These are phyloP conservation scores for Calonectria henricotiae DNA, from an alignment of 2,329 filamentous ascomycete species.

Conservation along the genomic window DNA sequence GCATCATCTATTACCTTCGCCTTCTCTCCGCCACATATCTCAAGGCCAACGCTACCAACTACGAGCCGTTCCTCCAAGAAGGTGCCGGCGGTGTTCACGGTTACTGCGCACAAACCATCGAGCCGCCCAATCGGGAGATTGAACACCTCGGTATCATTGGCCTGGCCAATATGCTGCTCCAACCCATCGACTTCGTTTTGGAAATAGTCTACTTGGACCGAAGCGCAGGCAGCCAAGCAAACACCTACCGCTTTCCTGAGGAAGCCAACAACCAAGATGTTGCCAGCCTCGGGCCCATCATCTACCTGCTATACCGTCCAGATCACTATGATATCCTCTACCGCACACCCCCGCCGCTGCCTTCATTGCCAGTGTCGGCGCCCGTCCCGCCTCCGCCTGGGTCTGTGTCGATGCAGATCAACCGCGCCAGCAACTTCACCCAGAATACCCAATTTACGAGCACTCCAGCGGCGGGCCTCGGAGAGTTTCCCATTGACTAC, in stretches of 20 bases:
- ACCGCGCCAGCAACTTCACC: conserved; percentile 67
- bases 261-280: conserved; percentile 66
- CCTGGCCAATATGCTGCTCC: conserved; percentile 84
- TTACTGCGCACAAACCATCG: conserved; percentile 81
- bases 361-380: background rate
- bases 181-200: conserved; percentile 83
- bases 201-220: conserved; percentile 95
- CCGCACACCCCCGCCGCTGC: conserved; percentile 61
- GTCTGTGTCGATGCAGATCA: conserved; percentile 66
- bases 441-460: conserved; percentile 64
- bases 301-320: conserved; percentile 77
- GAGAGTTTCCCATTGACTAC: conserved; percentile 54
- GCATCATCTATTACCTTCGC: conserved; percentile 89
- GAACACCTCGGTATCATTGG: conserved; percentile 90
- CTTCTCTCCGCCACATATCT: conserved; percentile 89
- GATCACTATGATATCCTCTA: conserved; percentile 98
- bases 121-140: conserved; percentile 86
- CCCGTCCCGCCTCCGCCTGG: conserved; percentile 48
- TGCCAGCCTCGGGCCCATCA: conserved; percentile 65
- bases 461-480: conserved; percentile 53
- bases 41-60: conserved; percentile 80
- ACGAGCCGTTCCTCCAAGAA: conserved; percentile 80
- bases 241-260: conserved; percentile 77
- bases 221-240: conserved; percentile 84
- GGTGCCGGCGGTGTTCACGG: conserved; percentile 73